Base-by-base conservation (phyloP, 2,329 filamentous ascomycete species). In the Emmonsiellopsis sp. region DNA sequence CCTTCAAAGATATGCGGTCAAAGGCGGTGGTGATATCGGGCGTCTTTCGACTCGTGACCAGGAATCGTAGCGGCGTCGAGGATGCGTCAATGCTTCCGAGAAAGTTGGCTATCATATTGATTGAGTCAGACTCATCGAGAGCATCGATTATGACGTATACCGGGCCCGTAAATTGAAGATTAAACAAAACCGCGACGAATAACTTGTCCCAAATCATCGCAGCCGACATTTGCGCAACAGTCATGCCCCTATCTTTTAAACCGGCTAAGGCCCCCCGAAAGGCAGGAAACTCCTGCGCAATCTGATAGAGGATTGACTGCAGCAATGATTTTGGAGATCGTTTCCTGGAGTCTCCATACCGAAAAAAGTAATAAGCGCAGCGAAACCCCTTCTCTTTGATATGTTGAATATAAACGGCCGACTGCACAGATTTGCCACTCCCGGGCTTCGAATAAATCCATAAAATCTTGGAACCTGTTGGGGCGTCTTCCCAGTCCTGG, bases 121-220 rank as follows among this genome's bases (percentile, higher is more conserved):
- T 52, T 11, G 61, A 14, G 21, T 69, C 63, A 14, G 62, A 61
- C 46, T 74, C 69, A 49, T 74, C 70, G 1, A 74, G 33, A 2
- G 61, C 71, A 60, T 74, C 71, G 44, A 73, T 65, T 7, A 74
- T 57, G 68, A 66, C 70, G 56, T 70, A 73, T 2, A 73, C 21
- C 0, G 67, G 61, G 3, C 51, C 21, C 5, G 52, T 6, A 1
- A 55, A 32, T 3, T 57, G 40, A 33, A 62, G 59, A 8, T 57
- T 56, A 54, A 65, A 68, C 7, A 72, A 55, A 32, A 61, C 59
- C 8, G 59, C 58, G 34, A 59, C 58, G 56, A 70, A 73, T 0
- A 68, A 52, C 32, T 52, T 62, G 6, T 68, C 57, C 68, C 66
- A 75, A 2, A 68, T 58, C 5, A 48, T 57, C 21, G 52, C 54